Percentiles rank a stretch among this genome's conserved stretches.
Conservation (phyloP, 2,329 filamentous ascomycete species). For the Fusarium heterosporum region DNA sequence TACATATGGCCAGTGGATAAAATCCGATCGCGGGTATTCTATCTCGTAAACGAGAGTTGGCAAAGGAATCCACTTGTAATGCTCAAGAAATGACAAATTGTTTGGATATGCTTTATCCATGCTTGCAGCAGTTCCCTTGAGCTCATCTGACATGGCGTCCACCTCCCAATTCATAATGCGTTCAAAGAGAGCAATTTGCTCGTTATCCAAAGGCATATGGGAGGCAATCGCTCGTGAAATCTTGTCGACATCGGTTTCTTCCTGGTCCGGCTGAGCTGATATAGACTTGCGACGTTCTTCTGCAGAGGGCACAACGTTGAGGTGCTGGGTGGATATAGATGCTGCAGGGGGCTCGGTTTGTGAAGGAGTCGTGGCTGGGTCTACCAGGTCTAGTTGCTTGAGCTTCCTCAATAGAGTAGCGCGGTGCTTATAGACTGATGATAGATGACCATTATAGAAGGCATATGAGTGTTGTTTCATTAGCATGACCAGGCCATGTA, state of each 20-base stretch:
- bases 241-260: conserved; percentile 66
- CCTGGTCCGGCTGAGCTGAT: conserved; percentile 49
- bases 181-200: conserved; percentile 73
- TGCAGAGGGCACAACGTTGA: conserved; percentile 56
- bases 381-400: conserved; percentile 67
- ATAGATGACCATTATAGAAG: conserved; percentile 82
- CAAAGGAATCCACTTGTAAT: conserved; percentile 78
- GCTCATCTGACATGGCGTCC: conserved; percentile 71
- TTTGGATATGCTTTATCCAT: conserved; percentile 69
- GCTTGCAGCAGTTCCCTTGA: conserved; percentile 70
- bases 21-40: conserved; percentile 76
- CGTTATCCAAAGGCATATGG: conserved; percentile 67
- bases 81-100: conserved; percentile 74
- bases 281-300: conserved; percentile 58
- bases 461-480: conserved; percentile 89
- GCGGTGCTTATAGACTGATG: conserved; percentile 66
- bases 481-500: conserved; percentile 79
- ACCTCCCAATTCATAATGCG: conserved; percentile 75
- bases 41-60: conserved; percentile 84
- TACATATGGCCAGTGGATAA: conserved; percentile 80
- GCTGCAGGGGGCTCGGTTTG: conserved; percentile 56
- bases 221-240: conserved; percentile 73
- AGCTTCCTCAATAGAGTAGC: conserved; percentile 60
- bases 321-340: conserved; percentile 59
- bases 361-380: conserved; percentile 59